Percentiles rank a stretch among this genome's conserved stretches.
Conservation (phyloP, 805 yeast genomes). For the Hanseniaspora valbyensis region DNA sequence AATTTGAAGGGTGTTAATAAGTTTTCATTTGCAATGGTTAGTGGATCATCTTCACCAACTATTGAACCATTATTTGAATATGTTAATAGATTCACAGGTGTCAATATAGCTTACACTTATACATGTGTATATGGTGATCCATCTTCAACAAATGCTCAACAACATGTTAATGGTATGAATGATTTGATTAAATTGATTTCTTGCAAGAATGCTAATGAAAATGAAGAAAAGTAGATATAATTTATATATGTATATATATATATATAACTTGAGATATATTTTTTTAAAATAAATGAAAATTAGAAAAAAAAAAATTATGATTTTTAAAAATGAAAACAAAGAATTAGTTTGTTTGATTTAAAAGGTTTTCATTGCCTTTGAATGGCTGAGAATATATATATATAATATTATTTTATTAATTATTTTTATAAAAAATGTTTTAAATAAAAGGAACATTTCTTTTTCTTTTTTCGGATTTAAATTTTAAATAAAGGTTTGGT, state of each 20-base stretch:
- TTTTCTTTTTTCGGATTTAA: neutral
- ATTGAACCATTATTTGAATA: conserved; percentile 57
- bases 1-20: conserved; percentile 15
- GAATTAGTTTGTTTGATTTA: no score
- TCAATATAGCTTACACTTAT: conserved; percentile 37
- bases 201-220: neutral
- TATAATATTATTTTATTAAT: no score
- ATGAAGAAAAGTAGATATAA: neutral
- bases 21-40: conserved; percentile 40
- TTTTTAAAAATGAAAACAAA: no score
- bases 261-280: neutral
- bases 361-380: no score
- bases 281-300: no score
- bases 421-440: no score
- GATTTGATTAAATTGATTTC: conserved; percentile 43
- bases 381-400: no score
- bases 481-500: neutral
- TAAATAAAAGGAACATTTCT: no score
- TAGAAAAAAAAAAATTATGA: no score
- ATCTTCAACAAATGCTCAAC: conserved; percentile 47
- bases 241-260: neutral
- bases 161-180: conserved; percentile 57
- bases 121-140: conserved; percentile 51
- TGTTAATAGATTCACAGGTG: conserved; percentile 35
- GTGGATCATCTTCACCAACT: conserved; percentile 58